Evolutionary conservation across 352 stramenopile species (phyloP), one percentile per base, ranked within the genome.

Genomic region (Globisporangium paddicum): DNA sequence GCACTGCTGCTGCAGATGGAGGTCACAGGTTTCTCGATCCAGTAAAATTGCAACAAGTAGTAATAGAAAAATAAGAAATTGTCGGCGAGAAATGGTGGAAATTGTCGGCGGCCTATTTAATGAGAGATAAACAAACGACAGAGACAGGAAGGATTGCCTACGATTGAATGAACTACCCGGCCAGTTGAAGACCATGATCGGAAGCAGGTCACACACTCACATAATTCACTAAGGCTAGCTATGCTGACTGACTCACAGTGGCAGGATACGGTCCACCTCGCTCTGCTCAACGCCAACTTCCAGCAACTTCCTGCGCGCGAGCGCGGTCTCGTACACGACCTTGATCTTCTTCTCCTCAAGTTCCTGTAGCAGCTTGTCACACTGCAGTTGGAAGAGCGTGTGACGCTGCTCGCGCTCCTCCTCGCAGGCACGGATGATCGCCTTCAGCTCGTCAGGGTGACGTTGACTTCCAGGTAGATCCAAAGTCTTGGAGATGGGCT

Each of bases 21-120:
- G 54, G 71, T 86, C 49, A 96, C 87, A 11, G 90, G 91, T 19
- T 97, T 98, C 55, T 88, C 87, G 35, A 95, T 97, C 49, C 87
- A 98, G 49, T 98, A 44, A 28, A 7, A 23, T 2, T 11, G 18
- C 14, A 25, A 10, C 35, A 37, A 52, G 60, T 35, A 30, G 37
- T 37, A 21, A 23, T 13, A 54, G 30, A 32, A 56, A 26, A 23
- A 11, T 48, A 18, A 58, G 46, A 53, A 38, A 53, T 38, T 53
- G 44, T 49, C n/a, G 37, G 8, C 19, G 40, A 25, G 13, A 32
- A 32, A 14, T 47, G 38, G 18, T 44, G n/a, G 28, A 32, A 32
- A 32, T 32, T 32, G n/a, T 46, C 23, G 6, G 18, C 25, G 38
- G 26, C 38, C 3, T 38, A 53, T 53, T 53, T 52, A 52, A 16